These are phyloP conservation scores for Lepidium didymum DNA, from an alignment of 345 rosid genomes.

Conservation along the genomic window DNA sequence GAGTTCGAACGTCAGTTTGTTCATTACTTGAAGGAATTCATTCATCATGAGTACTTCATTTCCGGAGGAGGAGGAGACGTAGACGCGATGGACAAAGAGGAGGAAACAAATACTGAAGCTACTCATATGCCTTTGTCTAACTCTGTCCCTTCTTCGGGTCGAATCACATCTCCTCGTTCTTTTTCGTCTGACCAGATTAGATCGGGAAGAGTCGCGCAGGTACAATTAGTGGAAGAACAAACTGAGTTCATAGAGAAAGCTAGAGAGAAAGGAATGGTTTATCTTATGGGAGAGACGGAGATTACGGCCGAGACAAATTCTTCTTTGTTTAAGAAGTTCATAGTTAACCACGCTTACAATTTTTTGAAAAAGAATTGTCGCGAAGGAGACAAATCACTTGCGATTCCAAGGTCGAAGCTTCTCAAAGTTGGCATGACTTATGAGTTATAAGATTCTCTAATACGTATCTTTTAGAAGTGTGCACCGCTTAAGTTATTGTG, in stretches of 20 bases:
- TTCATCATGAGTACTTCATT: constrained; percentile 38
- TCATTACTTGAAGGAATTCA: constrained; percentile 45
- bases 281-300: constrained; percentile 64
- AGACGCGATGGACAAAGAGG: constrained; percentile 27
- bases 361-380: constrained; percentile 67
- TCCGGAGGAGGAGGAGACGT: constrained; percentile 26
- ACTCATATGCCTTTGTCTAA: constrained; percentile 15
- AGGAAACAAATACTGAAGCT: constrained; percentile 20
- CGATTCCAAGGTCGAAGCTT: constrained; percentile 51
- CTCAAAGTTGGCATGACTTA: constrained; percentile 83
- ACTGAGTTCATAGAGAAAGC: constrained; percentile 50
- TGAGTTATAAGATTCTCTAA: constrained; percentile 42
- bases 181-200: constrained; percentile 24
- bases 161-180: constrained; percentile 26
- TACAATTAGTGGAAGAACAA: constrained; percentile 37
- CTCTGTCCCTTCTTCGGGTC: constrained; percentile 35
- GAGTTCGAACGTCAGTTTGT: constrained; percentile 50
- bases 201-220: not conserved
- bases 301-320: constrained; percentile 44
- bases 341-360: constrained; percentile 44
- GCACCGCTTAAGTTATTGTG: not conserved
- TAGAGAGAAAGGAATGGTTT: constrained; percentile 53
- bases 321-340: constrained; percentile 50
- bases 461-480: not conserved
- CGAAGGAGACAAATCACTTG: constrained; percentile 45